Evolutionary conservation across 1,284 basidiomycete genomes (phyloP), one percentile per base, ranked within the genome.

Genomic region (Puccinia triticina): DNA sequence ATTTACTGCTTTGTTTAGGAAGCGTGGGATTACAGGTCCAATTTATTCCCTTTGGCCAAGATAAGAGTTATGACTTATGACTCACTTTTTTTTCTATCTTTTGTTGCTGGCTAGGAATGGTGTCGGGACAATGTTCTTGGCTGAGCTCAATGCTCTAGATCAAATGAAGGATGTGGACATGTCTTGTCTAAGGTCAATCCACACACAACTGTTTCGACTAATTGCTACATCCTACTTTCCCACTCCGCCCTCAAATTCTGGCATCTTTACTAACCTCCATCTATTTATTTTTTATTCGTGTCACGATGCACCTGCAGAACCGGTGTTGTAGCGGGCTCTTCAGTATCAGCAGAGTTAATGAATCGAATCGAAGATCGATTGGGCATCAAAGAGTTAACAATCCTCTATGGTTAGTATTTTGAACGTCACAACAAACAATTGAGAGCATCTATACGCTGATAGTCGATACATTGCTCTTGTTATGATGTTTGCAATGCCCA

Each of bases 91-190:
- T 48, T 46, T 48, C 50, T 1, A 10, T 55, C 8, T 3, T 34
- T 29, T 77, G 7, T 12, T 26, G 50, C 16, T 8, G 55, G 64
- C 84, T 18, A 83, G 86, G 53, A 85, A 87, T 78, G 86, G 86
- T 29, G 86, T 87, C 0, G 86, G 86, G 1, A 86, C 86, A 7
- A 86, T 86, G 82, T 87, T 87, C 77, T 85, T 86, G 48, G 61
- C 79, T 55, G 66, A 83, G 34, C 48, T 84, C 21, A 84, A 85
- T 46, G 55, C 84, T n/a, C 83, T 87, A 12, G 83, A 85, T 7
- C 46, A 64, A 46, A 53, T 84, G 40, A 71, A 82, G 11, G 29
- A 50, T 21, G 16, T 77, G 1, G 59, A 77, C 23, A 59, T 66
- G 57, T 64, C 76, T 46, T 84, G 48, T 59, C 43, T 59, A n/a